Percentiles rank a stretch among this genome's conserved stretches.
Evolutionary conservation across 306 rosid species (phyloP).

Genomic region (Argentina anserina): DNA sequence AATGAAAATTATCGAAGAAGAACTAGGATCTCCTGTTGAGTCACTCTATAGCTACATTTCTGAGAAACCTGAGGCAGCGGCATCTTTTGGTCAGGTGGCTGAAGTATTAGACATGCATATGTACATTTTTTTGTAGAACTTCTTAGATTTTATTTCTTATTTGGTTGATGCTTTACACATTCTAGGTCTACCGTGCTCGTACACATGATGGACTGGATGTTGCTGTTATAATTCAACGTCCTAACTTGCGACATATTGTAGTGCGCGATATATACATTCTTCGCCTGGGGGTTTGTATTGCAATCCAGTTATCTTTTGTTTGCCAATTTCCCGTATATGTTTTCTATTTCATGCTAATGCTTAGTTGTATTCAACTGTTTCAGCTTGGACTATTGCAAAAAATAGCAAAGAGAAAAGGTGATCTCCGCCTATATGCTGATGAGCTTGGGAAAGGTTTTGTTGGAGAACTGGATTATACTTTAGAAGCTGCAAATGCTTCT

Average conservation of each 20-base stretch:
- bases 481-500: slow-evolving; percentile 87
- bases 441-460: slow-evolving; percentile 91
- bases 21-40: slow-evolving; percentile 71
- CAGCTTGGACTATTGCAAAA: slow-evolving; percentile 85
- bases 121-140: not conserved
- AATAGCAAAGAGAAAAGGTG: slow-evolving; percentile 84
- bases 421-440: slow-evolving; percentile 87
- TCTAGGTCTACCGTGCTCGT: slow-evolving; percentile 70
- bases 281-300: slow-evolving; percentile 88
- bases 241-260: slow-evolving; percentile 77
- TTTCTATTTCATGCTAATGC: not conserved
- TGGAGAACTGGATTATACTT: slow-evolving; percentile 80
- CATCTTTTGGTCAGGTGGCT: slow-evolving; percentile 96
- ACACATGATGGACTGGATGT: slow-evolving; percentile 67
- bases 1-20: slow-evolving; percentile 84
- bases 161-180: slow-evolving; percentile 23
- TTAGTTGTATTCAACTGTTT: slow-evolving; percentile 26
- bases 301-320: slow-evolving; percentile 6
- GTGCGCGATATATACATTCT: slow-evolving; percentile 94
- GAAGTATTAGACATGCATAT: slow-evolving; percentile 17
- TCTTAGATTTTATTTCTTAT: slow-evolving; percentile 16
- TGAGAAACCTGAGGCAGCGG: slow-evolving; percentile 85
- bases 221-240: slow-evolving; percentile 96
- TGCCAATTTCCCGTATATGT: not conserved
- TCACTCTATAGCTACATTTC: slow-evolving; percentile 76